Evolutionary conservation across 768 basidiomycete species (phyloP).

Genomic region (Russula sp.): DNA sequence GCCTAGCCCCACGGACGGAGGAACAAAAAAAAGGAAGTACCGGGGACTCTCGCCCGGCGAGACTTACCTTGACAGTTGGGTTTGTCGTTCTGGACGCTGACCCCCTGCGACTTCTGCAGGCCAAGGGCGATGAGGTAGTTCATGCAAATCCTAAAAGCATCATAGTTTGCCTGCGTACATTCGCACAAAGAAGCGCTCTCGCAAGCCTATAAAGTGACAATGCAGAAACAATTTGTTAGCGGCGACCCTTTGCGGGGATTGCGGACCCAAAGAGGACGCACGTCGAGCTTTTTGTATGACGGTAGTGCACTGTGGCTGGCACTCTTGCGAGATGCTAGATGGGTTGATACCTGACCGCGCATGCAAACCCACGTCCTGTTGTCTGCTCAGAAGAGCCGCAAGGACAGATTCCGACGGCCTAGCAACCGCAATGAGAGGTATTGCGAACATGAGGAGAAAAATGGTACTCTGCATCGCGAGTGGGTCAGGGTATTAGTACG

Average conservation of each 20-base stretch:
- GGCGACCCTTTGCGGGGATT: background rate
- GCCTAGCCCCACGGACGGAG: background rate
- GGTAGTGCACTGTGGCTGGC: slow-evolving; percentile 1
- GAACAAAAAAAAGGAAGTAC: too few relatives aligned
- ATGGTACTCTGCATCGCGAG: background rate
- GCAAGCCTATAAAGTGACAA: background rate
- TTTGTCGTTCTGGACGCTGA: background rate
- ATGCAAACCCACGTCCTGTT: background rate
- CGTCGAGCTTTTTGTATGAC: slow-evolving; percentile 5
- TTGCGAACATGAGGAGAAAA: background rate
- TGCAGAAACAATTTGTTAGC: background rate
- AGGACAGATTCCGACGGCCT: background rate
- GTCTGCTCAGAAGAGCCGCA: background rate
- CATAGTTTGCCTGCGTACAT: slow-evolving; percentile 7
- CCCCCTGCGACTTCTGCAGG: background rate
- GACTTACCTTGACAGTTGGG: background rate
- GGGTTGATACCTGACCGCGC: background rate
- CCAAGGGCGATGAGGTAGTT: background rate
- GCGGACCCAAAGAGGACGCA: background rate
- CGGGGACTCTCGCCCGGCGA: background rate
- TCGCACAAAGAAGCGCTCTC: background rate
- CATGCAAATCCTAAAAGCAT: background rate
- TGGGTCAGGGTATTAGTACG: too few relatives aligned
- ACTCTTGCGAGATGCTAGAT: background rate
- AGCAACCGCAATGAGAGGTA: background rate